Evolutionary conservation across 441 rosid genomes (phyloP).

Genomic region (Isatis lusitanica): DNA sequence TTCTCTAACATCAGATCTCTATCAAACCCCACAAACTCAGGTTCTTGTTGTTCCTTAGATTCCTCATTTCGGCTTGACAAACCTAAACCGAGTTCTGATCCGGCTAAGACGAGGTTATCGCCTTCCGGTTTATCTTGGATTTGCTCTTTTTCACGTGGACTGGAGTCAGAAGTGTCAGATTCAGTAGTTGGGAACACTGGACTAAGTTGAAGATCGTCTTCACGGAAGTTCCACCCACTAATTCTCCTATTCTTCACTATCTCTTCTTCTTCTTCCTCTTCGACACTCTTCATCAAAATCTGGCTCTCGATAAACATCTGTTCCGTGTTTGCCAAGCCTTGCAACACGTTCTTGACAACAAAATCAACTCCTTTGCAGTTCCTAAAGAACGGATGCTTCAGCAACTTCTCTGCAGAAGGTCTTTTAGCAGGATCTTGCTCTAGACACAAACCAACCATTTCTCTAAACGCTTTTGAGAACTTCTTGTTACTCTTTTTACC

Average conservation of each 20-base stretch:
- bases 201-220: slow-evolving; percentile 66
- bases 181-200: slow-evolving; percentile 61
- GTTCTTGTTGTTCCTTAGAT: slow-evolving; percentile 20
- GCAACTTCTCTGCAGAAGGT: slow-evolving; percentile 72
- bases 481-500: slow-evolving; percentile 47
- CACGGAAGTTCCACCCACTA: slow-evolving; percentile 87
- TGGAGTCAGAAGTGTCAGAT: slow-evolving; percentile 26
- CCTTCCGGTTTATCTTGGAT: slow-evolving; percentile 3
- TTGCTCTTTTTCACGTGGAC: slow-evolving; percentile 19
- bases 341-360: slow-evolving; percentile 54
- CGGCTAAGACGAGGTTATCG: background rate
- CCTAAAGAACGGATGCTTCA: slow-evolving; percentile 72
- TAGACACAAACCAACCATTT: slow-evolving; percentile 75
- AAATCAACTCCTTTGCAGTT: slow-evolving; percentile 61
- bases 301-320: slow-evolving; percentile 52
- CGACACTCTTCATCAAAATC: slow-evolving; percentile 14
- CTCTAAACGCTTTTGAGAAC: slow-evolving; percentile 77
- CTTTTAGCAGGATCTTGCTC: slow-evolving; percentile 77
- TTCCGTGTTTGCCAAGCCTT: slow-evolving; percentile 63
- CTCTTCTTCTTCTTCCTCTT: slow-evolving; percentile 35
- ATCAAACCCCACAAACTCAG: slow-evolving; percentile 29
- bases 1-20: slow-evolving; percentile 50
- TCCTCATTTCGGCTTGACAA: slow-evolving; percentile 26
- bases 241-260: slow-evolving; percentile 62
- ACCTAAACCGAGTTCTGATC: background rate